Evolutionary conservation across 1,139 yeast species (phyloP), one percentile per base, ranked within the genome.

Genomic region (Cylindricascospora bacillispora): DNA sequence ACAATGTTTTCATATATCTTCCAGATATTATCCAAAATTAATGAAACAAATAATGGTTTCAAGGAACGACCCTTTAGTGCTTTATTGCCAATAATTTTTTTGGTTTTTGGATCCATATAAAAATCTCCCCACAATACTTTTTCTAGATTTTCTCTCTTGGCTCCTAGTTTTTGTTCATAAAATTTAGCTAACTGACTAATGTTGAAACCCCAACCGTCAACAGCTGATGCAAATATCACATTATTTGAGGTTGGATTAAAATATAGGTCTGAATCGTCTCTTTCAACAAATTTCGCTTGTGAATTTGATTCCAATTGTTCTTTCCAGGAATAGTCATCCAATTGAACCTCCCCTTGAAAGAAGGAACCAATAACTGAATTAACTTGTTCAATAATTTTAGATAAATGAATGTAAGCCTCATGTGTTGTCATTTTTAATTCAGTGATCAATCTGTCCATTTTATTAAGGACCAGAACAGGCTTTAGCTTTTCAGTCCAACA

Each of bases 131-230:
- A 92, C 3, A 92, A 61, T n/a, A 89, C 85, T 47, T 81, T 81
- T 37, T 79, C 74, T 27, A 92, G 64, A 34, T 73, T 83, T 20
- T 71, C 70, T 37, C 85, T 74, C 38, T 83, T 80, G 43, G 89
- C 79, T 0, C 95, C 95, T 22, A 89, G 61, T 47, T 83, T 85
- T 23, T 73, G 71, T 57, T 79, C 92, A 49, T 83, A 83, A 24
- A 92, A 73, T 35, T 80, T 75, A 4, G 95, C 82, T 57, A 89
- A 80, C 36, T 92, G 94, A 35, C 81, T 73, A 23, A 92, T 64
- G 30, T 85, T 80, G 55, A 92, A 92, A 1, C 97, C 98, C 98
- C 98, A 92, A 4, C 97, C 97, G 56, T 89, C 98, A 15, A 80
- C 64, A 1, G 98, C 98, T 24, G 93, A 78, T 1, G 95, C 86